A percentile compares a stretch with the other conserved stretches of the same genome.
Evolutionary conservation across 164 flowering plant genomes (phyloP).

Genomic region (Nelumbo lutea): DNA sequence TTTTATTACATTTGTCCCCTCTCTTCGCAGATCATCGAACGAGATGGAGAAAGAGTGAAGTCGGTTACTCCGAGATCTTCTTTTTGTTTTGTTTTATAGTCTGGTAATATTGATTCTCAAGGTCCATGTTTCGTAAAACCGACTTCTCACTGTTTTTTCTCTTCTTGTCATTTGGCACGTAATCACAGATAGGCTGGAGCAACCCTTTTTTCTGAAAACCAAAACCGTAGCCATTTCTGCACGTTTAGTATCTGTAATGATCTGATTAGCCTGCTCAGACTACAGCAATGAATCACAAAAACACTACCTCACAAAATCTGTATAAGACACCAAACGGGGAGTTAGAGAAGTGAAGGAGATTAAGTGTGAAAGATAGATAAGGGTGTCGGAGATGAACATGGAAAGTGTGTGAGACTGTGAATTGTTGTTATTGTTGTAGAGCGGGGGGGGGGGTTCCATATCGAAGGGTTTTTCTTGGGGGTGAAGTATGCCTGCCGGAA

Average conservation of each 20-base stretch:
- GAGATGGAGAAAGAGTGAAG: background rate
- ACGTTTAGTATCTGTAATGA: background rate
- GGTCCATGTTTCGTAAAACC: background rate
- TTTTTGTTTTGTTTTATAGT: background rate
- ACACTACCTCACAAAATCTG: background rate
- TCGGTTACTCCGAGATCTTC: conserved; percentile 12
- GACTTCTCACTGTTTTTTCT: background rate
- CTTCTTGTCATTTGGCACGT: conserved; percentile 7
- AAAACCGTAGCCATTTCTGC: conserved; percentile 5
- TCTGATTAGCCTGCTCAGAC: conserved; percentile 1
- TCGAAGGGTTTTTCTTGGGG: background rate
- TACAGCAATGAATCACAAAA: conserved; percentile 7
- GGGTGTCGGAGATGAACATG: too few species aligned
- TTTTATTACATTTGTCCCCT: background rate
- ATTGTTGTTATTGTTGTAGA: too few species aligned
- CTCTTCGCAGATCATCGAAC: background rate
- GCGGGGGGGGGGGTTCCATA: background rate
- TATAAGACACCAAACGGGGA: background rate
- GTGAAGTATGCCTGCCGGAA: conserved; percentile 18
- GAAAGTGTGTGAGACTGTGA: too few species aligned
- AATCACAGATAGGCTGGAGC: background rate
- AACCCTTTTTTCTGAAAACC: background rate
- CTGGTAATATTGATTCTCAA: background rate
- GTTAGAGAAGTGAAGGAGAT: background rate
- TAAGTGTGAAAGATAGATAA: background rate